Percentiles rank a stretch among this genome's conserved stretches.
Evolutionary conservation across 441 rosid species (phyloP).

Genomic region (Pelargonium fulgidum): DNA sequence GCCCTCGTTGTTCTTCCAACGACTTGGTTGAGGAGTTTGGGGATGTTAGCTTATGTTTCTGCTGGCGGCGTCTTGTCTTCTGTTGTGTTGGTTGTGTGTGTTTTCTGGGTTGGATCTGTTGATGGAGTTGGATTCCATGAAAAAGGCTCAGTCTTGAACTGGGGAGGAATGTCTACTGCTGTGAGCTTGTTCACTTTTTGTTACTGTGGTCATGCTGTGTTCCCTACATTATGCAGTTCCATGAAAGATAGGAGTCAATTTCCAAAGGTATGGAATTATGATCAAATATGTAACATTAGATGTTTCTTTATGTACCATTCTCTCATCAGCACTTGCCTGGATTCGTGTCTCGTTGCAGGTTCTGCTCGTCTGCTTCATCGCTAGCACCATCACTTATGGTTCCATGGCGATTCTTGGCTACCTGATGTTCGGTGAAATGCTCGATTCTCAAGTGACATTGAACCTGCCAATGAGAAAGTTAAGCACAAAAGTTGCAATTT

Average conservation of each 20-base stretch:
- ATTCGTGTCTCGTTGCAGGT: slow-evolving; percentile 39
- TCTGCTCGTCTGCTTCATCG: slow-evolving; percentile 40
- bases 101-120: slow-evolving; percentile 45
- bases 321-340: too few species aligned
- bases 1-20: slow-evolving; percentile 51
- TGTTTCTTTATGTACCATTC: too few species aligned
- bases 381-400: slow-evolving; percentile 49
- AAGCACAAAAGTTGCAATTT: slow-evolving; percentile 49
- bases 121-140: slow-evolving; percentile 51
- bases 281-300: too few species aligned
- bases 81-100: slow-evolving; percentile 36
- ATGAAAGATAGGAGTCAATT: slow-evolving; percentile 62
- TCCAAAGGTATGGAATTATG: slow-evolving; percentile 55
- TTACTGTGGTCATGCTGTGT: slow-evolving; percentile 56
- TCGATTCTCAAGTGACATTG: slow-evolving; percentile 60
- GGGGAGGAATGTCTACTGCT: slow-evolving; percentile 50
- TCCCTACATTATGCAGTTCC: slow-evolving; percentile 59
- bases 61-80: slow-evolving; percentile 56
- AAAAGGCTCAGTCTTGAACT: slow-evolving; percentile 33
- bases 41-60: slow-evolving; percentile 48
- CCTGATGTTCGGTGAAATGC: slow-evolving; percentile 52
- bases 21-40: slow-evolving; percentile 60
- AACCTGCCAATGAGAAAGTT: slow-evolving; percentile 49
- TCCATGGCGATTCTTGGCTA: slow-evolving; percentile 60
- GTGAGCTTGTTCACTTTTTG: slow-evolving; percentile 54